A percentile compares a stretch with the other conserved stretches of the same genome.
These are phyloP conservation scores for Mucor velutinosus DNA, from an alignment of 371 early-diverging fungal species.

Conservation along the genomic window DNA sequence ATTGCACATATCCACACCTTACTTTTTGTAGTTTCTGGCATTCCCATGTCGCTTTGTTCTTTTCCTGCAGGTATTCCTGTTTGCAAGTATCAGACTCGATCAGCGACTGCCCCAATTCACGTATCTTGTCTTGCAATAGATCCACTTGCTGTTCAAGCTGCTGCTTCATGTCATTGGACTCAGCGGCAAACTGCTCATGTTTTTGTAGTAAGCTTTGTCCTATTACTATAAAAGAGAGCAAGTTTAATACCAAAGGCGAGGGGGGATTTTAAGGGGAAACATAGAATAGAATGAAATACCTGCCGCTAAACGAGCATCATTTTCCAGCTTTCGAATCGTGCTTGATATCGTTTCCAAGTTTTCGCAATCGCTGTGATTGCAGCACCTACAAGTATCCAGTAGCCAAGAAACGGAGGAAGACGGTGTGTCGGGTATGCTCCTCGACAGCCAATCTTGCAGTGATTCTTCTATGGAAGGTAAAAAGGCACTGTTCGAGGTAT, in stretches of 20 bases:
- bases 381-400: slow-evolving; percentile 38
- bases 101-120: slow-evolving; percentile 32
- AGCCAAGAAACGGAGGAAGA: slow-evolving; percentile 19
- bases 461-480: slow-evolving; percentile 39
- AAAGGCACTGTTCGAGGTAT: not conserved
- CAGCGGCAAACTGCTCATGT: slow-evolving; percentile 40
- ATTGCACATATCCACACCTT: slow-evolving; percentile 1
- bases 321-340: slow-evolving; percentile 43
- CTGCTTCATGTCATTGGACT: slow-evolving; percentile 30
- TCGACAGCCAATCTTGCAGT: slow-evolving; percentile 42
- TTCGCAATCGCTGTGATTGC: slow-evolving; percentile 35
- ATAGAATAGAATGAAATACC: slow-evolving; percentile 26
- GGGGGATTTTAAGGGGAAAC: not conserved
- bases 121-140: slow-evolving; percentile 28
- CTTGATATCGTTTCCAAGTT: slow-evolving; percentile 27
- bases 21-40: slow-evolving; percentile 50
- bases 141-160: slow-evolving; percentile 39
- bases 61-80: slow-evolving; percentile 32
- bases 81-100: slow-evolving; percentile 34
- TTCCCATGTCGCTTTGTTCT: slow-evolving; percentile 34
- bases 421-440: slow-evolving; percentile 31
- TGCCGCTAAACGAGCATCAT: slow-evolving; percentile 48
- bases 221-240: slow-evolving; percentile 28
- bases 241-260: not conserved
- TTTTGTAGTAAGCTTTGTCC: slow-evolving; percentile 49